These are phyloP conservation scores for Boletus huronensis DNA, from an alignment of 768 basidiomycete species.

Conservation along the genomic window DNA sequence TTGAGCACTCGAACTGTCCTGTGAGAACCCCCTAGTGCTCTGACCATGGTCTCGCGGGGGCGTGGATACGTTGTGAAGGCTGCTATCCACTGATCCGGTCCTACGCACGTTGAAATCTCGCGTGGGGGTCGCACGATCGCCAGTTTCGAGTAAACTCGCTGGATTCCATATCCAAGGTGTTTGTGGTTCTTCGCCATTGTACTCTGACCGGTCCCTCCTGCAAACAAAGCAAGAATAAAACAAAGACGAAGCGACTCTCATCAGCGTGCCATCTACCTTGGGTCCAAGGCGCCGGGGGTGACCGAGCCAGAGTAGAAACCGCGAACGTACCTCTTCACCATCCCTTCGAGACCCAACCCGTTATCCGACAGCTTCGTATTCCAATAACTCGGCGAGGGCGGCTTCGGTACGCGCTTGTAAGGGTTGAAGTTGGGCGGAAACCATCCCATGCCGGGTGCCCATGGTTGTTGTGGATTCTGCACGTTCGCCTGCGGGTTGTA, in stretches of 20 bases:
- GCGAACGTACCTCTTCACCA: slow-evolving; percentile 56
- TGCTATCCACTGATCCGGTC: slow-evolving; percentile 21
- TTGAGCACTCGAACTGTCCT: slow-evolving; percentile 14
- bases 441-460: slow-evolving; percentile 34
- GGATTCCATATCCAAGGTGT: slow-evolving; percentile 81
- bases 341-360: slow-evolving; percentile 59
- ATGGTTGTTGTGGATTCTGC: slow-evolving; percentile 27
- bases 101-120: slow-evolving; percentile 26
- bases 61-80: slow-evolving; percentile 5
- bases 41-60: slow-evolving; percentile 23
- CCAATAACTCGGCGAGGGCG: slow-evolving; percentile 65
- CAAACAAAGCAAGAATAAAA: background rate
- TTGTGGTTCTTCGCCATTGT: slow-evolving; percentile 37
- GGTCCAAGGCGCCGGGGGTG: background rate
- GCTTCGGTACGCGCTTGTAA: slow-evolving; percentile 59
- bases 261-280: slow-evolving; percentile 10
- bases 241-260: background rate
- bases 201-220: slow-evolving; percentile 32
- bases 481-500: slow-evolving; percentile 40
- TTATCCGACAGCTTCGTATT: slow-evolving; percentile 56
- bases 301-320: background rate
- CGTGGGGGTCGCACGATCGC: slow-evolving; percentile 28
- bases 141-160: slow-evolving; percentile 35
- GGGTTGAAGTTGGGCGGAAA: slow-evolving; percentile 46
- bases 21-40: slow-evolving; percentile 13